Conservation (phyloP, 495 filamentous ascomycete species). For the Daldinia decipiens region DNA sequence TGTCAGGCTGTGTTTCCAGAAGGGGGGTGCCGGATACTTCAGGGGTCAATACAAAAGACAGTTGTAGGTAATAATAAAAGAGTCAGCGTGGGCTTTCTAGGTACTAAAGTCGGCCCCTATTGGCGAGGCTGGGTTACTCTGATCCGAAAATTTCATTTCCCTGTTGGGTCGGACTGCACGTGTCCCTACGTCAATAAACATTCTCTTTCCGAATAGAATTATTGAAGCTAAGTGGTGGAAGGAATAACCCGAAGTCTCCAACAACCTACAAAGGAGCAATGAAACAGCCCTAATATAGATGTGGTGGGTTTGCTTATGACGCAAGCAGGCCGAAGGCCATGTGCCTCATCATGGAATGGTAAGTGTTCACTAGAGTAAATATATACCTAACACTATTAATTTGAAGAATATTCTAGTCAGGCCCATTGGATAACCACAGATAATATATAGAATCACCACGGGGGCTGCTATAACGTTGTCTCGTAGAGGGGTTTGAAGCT, state of each 20-base stretch:
- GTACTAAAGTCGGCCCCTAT: neutral
- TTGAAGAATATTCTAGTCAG: neutral
- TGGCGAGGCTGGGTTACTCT: constrained; percentile 10
- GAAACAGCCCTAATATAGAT: neutral
- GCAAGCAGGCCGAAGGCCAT: constrained; percentile 10
- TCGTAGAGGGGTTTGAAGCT: constrained; percentile 1
- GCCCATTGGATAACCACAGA: neutral
- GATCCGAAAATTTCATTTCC: constrained; percentile 10
- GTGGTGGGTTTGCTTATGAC: neutral
- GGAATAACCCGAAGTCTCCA: neutral
- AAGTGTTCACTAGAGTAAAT: neutral
- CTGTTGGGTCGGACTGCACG: constrained; percentile 3
- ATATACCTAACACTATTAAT: neutral
- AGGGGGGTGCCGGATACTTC: neutral
- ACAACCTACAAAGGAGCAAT: neutral
- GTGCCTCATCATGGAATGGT: neutral
- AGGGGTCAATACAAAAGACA: neutral
- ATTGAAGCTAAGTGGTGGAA: neutral
- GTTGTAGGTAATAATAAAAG: neutral
- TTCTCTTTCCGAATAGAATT: neutral
- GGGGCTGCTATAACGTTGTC: constrained; percentile 14
- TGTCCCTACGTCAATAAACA: constrained; percentile 4
- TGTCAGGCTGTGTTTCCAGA: neutral
- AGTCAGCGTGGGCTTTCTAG: constrained; percentile 11
- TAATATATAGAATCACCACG: neutral